Percentiles rank a stretch among this genome's conserved stretches.
phyloP scores from a whole-genome alignment of 2,329 filamentous ascomycete species.

The Oidium heveae region DNA sequence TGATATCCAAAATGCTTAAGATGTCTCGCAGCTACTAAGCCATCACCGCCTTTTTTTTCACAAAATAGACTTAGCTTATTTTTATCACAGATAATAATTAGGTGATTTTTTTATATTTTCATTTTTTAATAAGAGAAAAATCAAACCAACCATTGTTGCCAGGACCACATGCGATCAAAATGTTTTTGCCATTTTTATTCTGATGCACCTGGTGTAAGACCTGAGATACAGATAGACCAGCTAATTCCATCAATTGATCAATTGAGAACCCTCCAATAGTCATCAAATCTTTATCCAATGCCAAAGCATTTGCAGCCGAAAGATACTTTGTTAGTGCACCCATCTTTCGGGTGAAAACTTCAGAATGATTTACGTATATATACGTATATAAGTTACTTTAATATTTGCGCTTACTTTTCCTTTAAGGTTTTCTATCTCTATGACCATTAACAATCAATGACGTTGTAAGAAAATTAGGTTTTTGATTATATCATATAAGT shows the following conservation, averaged over 20 bases:
- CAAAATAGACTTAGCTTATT: too few relatives aligned
- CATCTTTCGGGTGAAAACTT: too few relatives aligned
- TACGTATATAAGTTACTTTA: too few relatives aligned
- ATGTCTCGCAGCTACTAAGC: constrained; percentile 80
- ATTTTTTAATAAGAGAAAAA: constrained; percentile 2
- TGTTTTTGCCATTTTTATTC: constrained; percentile 36
- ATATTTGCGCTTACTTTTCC: too few relatives aligned
- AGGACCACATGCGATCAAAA: constrained; percentile 82
- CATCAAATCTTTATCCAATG: constrained; percentile 88
- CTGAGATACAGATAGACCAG: constrained; percentile 79
- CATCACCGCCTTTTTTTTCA: constrained; percentile 48
- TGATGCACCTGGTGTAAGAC: constrained; percentile 70
- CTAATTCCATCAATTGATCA: constrained; percentile 92
- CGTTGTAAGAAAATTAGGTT: too few relatives aligned
- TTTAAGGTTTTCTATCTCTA: too few relatives aligned
- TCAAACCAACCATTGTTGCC: constrained; percentile 34
- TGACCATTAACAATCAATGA: too few relatives aligned
- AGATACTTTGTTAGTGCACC: constrained; percentile 17
- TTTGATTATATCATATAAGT: too few relatives aligned
- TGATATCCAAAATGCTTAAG: constrained; percentile 78
- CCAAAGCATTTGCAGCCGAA: constrained; percentile 63
- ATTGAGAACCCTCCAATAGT: constrained; percentile 66
- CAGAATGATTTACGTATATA: too few relatives aligned
- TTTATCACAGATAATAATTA: too few relatives aligned
- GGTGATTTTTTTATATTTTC: too few relatives aligned